These are phyloP conservation scores for Saccharomyces hybrid DNA, from an alignment of 1,139 yeast species.

Conservation along the genomic window DNA sequence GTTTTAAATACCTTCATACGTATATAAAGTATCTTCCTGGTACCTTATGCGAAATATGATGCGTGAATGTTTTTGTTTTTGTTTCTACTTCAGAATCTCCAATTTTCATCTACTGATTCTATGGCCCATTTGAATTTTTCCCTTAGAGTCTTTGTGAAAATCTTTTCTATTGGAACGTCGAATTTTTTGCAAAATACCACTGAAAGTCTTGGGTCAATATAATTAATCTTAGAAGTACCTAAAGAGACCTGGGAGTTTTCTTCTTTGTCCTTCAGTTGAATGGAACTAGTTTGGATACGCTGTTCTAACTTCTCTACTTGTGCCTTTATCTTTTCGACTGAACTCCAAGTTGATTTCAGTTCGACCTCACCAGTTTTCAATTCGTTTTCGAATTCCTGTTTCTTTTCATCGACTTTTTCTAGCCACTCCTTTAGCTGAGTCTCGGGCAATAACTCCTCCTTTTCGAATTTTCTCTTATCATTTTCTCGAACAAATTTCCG, in stretches of 20 bases:
- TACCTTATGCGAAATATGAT: background rate
- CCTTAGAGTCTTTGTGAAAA: conserved; percentile 82
- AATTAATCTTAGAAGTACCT: conserved; percentile 88
- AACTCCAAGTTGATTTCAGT: conserved; percentile 40
- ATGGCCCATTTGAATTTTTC: conserved; percentile 96
- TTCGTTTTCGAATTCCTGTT: conserved; percentile 51
- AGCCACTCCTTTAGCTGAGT: conserved; percentile 54
- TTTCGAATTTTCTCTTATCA: conserved; percentile 58
- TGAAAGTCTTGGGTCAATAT: conserved; percentile 88
- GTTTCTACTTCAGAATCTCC: conserved; percentile 55
- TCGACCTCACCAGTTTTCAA: conserved; percentile 54
- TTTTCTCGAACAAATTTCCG: conserved; percentile 70
- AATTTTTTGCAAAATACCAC: conserved; percentile 84
- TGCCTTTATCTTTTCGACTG: conserved; percentile 66
- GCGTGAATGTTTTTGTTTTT: background rate
- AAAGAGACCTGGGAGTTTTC: conserved; percentile 90
- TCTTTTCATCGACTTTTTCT: conserved; percentile 49
- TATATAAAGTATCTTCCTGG: background rate
- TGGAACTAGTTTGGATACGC: conserved; percentile 58
- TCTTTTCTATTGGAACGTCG: conserved; percentile 83
- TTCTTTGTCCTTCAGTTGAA: conserved; percentile 83
- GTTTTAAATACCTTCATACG: background rate
- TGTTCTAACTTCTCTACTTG: conserved; percentile 68
- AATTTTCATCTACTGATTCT: conserved; percentile 77
- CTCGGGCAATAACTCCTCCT: conserved; percentile 46